Evolutionary conservation across 2,329 filamentous ascomycete genomes (phyloP).

Genomic region (Claviceps humidiphila): DNA sequence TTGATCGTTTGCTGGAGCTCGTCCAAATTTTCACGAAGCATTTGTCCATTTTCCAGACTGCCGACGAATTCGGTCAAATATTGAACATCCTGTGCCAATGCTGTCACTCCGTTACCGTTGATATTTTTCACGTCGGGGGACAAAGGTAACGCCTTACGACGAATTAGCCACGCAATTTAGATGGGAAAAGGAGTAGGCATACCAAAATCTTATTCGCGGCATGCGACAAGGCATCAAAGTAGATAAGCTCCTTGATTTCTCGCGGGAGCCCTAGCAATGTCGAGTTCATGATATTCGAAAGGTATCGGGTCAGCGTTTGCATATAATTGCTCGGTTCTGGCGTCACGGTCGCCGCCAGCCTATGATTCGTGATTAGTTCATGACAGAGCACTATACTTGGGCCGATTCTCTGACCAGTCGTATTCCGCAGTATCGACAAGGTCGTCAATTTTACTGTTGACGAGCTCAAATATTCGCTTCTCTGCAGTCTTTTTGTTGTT

Average conservation of each 20-base stretch:
- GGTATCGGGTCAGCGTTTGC: constrained; percentile 82
- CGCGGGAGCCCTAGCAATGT: constrained; percentile 85
- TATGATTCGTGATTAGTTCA: constrained; percentile 10
- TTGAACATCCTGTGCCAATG: constrained; percentile 69
- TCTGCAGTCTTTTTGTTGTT: constrained; percentile 91
- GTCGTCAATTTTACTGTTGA: constrained; percentile 98
- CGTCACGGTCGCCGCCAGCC: constrained; percentile 43
- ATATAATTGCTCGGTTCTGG: constrained; percentile 83
- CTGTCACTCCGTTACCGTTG: constrained; percentile 71
- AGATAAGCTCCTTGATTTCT: constrained; percentile 94
- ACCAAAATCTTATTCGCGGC: constrained; percentile 76
- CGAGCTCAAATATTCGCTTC: constrained; percentile 94
- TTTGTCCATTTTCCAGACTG: constrained; percentile 69
- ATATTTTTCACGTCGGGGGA: constrained; percentile 71
- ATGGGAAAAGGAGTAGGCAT: background rate
- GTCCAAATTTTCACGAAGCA: constrained; percentile 77
- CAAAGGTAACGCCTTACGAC: constrained; percentile 57
- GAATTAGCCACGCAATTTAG: constrained; percentile 7
- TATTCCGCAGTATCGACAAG: constrained; percentile 95
- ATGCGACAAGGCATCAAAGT: constrained; percentile 90
- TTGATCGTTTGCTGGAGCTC: constrained; percentile 88
- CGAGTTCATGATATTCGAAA: constrained; percentile 93
- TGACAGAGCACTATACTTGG: background rate
- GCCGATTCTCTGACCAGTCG: constrained; percentile 51
- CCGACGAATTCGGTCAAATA: constrained; percentile 81